A percentile compares a stretch with the other conserved stretches of the same genome.
These are phyloP conservation scores for Suhomyces canberraensis DNA, from an alignment of 805 yeast species.

Conservation along the genomic window DNA sequence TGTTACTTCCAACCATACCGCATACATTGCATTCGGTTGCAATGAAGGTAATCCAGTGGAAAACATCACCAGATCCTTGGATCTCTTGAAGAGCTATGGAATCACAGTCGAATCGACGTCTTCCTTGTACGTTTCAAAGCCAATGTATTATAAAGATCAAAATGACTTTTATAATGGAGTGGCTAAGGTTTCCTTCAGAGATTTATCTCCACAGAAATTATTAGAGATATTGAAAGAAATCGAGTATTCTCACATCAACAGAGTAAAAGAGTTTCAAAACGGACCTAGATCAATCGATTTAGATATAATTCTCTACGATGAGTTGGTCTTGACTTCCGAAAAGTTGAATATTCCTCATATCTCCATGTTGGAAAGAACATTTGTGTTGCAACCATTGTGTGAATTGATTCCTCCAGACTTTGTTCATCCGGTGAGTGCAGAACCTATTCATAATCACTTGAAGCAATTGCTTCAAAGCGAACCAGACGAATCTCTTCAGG, in stretches of 20 bases:
- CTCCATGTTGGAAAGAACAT: constrained; percentile 82
- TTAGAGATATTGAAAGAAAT: constrained; percentile 63
- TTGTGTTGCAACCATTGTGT: constrained; percentile 85
- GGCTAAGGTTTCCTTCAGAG: constrained; percentile 56
- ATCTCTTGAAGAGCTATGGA: constrained; percentile 36
- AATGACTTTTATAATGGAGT: constrained; percentile 83
- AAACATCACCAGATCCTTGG: constrained; percentile 58
- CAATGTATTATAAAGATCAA: constrained; percentile 87
- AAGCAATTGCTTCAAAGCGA: constrained; percentile 39
- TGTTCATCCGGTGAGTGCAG: constrained; percentile 83
- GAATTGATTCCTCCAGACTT: constrained; percentile 68
- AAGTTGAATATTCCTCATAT: constrained; percentile 80
- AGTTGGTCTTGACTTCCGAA: constrained; percentile 49
- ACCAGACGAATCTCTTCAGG: constrained; percentile 45
- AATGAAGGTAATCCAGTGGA: constrained; percentile 70
- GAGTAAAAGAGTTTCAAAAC: constrained; percentile 79
- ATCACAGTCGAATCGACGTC: constrained; percentile 62
- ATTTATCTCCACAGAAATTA: constrained; percentile 59
- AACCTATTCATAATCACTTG: constrained; percentile 69
- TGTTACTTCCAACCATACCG: constrained; percentile 41
- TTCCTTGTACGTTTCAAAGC: constrained; percentile 80
- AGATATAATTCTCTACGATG: constrained; percentile 77
- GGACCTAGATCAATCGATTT: constrained; percentile 92
- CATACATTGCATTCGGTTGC: constrained; percentile 84
- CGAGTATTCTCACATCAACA: constrained; percentile 65